These are phyloP conservation scores for Paraphysoderma sedebokerense DNA, from an alignment of 371 early-diverging fungal species.

Conservation along the genomic window DNA sequence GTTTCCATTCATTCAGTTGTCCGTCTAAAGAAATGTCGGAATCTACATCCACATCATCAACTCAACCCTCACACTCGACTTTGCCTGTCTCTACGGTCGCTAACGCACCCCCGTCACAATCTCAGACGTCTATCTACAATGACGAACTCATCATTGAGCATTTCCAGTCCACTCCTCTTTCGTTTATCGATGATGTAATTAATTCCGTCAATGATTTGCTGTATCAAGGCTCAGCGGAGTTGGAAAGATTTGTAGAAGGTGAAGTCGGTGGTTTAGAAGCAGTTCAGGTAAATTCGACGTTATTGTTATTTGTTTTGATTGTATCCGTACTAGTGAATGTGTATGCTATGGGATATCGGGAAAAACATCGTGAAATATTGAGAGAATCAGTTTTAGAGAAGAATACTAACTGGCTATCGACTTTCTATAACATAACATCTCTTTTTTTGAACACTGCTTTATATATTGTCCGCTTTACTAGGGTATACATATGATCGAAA, in stretches of 20 bases:
- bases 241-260: conserved; percentile 37
- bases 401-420: too few species aligned
- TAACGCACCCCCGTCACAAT: too few species aligned
- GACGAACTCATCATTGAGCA: conserved; percentile 41
- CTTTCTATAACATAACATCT: background rate
- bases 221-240: conserved; percentile 37
- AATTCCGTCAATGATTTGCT: conserved; percentile 47
- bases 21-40: too few species aligned
- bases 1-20: too few species aligned
- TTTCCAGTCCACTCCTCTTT: conserved; percentile 45
- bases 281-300: conserved; percentile 7
- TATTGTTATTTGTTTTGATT: background rate
- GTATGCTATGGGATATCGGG: too few species aligned
- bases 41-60: too few species aligned
- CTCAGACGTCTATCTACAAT: conserved; percentile 3
- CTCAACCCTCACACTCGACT: too few species aligned
- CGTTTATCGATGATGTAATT: conserved; percentile 53
- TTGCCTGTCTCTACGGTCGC: too few species aligned
- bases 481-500: conserved; percentile 42
- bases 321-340: too few species aligned
- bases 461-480: conserved; percentile 4
- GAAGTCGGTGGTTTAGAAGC: conserved; percentile 9
- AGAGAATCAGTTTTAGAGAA: too few species aligned
- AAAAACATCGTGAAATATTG: too few species aligned
- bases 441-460: background rate